Conservation (phyloP, 2,329 filamentous ascomycete species). For the Ophiostoma novo-ulmi region DNA sequence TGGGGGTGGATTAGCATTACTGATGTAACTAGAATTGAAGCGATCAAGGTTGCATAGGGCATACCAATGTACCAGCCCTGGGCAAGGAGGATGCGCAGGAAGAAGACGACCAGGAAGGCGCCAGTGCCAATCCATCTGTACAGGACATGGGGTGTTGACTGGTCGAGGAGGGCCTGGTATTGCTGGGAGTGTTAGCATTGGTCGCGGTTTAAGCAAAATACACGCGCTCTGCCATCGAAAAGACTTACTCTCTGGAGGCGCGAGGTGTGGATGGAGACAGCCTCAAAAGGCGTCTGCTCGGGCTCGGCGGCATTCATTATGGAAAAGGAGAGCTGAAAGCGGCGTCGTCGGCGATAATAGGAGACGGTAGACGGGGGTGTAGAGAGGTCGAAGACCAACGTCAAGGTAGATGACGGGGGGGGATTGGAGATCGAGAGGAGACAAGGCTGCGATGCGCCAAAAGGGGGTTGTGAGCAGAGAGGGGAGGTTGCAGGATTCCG, state of each 20-base stretch:
- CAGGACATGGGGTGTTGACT: slow-evolving; percentile 79
- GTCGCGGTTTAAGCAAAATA: too few species aligned
- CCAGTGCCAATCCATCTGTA: slow-evolving; percentile 91
- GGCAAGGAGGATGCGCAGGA: slow-evolving; percentile 79
- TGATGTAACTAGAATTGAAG: too few species aligned
- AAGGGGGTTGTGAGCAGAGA: background rate
- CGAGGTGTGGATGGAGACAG: slow-evolving; percentile 79
- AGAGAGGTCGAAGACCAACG: background rate
- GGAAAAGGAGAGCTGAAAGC: slow-evolving; percentile 14
- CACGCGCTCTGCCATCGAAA: background rate
- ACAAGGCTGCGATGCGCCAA: slow-evolving; percentile 15
- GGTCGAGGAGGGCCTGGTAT: slow-evolving; percentile 92
- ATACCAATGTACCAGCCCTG: slow-evolving; percentile 98
- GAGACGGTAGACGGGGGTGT: background rate
- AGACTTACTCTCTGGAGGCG: slow-evolving; percentile 59
- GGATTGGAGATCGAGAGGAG: background rate
- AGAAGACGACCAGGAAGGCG: slow-evolving; percentile 71
- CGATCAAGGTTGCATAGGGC: slow-evolving; percentile 27
- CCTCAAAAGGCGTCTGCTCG: slow-evolving; percentile 85
- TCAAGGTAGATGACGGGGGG: background rate
- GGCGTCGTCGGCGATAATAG: background rate
- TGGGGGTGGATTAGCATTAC: slow-evolving; percentile 35
- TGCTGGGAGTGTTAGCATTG: slow-evolving; percentile 49
- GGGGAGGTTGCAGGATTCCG: background rate
- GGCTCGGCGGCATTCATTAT: slow-evolving; percentile 81